Conservation (phyloP, 139 green algal species). For the Penium margaritaceum region DNA sequence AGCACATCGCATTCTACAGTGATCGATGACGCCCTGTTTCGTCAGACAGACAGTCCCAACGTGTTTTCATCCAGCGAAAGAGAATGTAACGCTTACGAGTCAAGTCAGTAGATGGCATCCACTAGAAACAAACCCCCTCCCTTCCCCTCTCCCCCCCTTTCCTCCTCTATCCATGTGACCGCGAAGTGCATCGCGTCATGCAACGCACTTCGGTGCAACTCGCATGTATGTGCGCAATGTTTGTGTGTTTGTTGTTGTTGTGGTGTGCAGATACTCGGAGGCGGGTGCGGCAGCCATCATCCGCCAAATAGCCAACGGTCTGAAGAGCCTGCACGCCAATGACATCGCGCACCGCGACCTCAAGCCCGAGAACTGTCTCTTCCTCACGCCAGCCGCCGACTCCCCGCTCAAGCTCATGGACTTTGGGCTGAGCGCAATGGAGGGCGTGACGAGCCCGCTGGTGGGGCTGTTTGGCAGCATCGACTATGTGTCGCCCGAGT, state of each 20-base stretch:
- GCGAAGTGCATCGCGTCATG: neutral
- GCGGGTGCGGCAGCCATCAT: constrained; percentile 19
- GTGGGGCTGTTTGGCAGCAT: constrained; percentile 41
- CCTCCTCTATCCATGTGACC: constrained; percentile 2
- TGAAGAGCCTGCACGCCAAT: constrained; percentile 34
- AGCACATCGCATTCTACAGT: too few species aligned
- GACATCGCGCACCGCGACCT: constrained; percentile 56
- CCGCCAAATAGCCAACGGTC: constrained; percentile 34
- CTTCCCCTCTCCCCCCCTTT: too few species aligned
- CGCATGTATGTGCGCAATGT: neutral
- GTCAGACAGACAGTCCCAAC: too few species aligned
- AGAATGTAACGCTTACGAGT: too few species aligned
- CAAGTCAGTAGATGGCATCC: too few species aligned
- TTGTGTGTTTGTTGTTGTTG: too few species aligned
- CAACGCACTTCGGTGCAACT: neutral
- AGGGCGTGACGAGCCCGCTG: constrained; percentile 7
- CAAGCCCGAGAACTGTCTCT: constrained; percentile 92
- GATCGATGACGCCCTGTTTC: too few species aligned
- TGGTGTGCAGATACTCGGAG: too few species aligned
- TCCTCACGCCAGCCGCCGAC: constrained; percentile 60
- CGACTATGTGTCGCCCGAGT: constrained; percentile 48
- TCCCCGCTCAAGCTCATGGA: constrained; percentile 83
- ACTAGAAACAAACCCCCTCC: too few species aligned
- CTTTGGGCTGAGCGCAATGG: constrained; percentile 68
- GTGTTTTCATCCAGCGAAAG: too few species aligned